Evolutionary conservation across 257 asterid species (phyloP).

Genomic region (Ajuga chamaepitys): DNA sequence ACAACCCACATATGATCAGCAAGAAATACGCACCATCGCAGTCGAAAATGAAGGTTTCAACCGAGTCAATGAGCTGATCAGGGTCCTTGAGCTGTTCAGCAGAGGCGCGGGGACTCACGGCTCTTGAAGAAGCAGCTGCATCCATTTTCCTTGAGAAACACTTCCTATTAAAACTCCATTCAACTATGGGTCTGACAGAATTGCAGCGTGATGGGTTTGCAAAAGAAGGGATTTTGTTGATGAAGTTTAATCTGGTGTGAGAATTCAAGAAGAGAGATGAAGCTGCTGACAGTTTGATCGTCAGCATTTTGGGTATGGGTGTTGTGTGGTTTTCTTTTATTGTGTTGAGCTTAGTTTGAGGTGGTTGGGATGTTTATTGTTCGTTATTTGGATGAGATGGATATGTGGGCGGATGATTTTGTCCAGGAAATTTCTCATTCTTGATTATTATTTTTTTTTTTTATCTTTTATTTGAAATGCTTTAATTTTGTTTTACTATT

Average conservation of each 20-base stretch:
- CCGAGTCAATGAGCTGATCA: constrained; percentile 80
- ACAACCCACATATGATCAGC: neutral
- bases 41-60: constrained; percentile 92
- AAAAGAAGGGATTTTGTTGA: constrained; percentile 30
- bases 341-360: neutral
- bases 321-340: neutral
- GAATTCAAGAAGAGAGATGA: constrained; percentile 33
- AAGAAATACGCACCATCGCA: constrained; percentile 61
- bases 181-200: constrained; percentile 28
- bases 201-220: constrained; percentile 36
- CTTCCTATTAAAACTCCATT: constrained; percentile 39
- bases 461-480: neutral
- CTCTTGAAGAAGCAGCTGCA: constrained; percentile 27
- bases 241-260: constrained; percentile 19
- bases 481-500: neutral
- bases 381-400: constrained; percentile 33
- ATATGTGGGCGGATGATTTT: constrained; percentile 36
- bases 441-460: neutral
- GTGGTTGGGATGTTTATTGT: constrained; percentile 15
- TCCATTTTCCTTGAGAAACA: constrained; percentile 38
- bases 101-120: constrained; percentile 43
- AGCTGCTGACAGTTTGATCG: constrained; percentile 37
- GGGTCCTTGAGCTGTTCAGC: constrained; percentile 74
- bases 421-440: constrained; percentile 17
- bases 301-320: constrained; percentile 42